Percentiles rank a stretch among this genome's conserved stretches.
These are phyloP conservation scores for Kodamaea kaohsiungensis DNA, from an alignment of 805 yeast genomes.

Conservation along the genomic window DNA sequence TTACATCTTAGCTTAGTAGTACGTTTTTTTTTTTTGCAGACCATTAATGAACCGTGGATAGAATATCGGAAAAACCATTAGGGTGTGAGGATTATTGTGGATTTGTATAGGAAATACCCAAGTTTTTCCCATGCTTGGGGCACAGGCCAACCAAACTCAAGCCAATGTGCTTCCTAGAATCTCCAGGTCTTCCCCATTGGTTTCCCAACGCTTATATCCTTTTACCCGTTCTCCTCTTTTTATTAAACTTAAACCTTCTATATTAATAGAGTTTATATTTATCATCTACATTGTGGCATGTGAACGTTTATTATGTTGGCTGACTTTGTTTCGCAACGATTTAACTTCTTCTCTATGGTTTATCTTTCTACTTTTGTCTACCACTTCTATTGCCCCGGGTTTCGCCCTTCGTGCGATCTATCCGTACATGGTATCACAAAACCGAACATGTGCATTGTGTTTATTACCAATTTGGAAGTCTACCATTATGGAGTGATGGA, in stretches of 20 bases:
- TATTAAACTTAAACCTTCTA: not conserved
- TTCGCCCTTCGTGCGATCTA: not conserved
- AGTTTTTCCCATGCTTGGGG: not conserved
- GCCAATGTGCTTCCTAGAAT: not conserved
- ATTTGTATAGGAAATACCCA: not conserved
- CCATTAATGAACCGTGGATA: not conserved
- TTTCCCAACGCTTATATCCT: not conserved
- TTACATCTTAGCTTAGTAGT: too few relatives aligned
- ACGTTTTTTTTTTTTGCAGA: too few relatives aligned
- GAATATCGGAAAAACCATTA: not conserved
- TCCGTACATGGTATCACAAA: not conserved
- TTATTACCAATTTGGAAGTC: not conserved
- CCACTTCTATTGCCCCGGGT: not conserved
- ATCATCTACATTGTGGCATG: not conserved
- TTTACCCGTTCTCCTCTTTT: not conserved
- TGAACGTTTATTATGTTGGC: not conserved
- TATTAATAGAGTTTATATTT: too few relatives aligned
- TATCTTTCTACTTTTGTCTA: not conserved
- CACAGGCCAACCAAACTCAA: not conserved
- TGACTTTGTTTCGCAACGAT: not conserved
- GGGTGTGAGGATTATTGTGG: not conserved
- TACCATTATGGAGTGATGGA: not conserved
- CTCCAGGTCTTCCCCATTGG: too few relatives aligned
- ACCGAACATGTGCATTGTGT: too few relatives aligned
- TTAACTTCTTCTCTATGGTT: not conserved